These are phyloP conservation scores for Hypericum perforatum DNA, from an alignment of 345 rosid species.

Conservation along the genomic window DNA sequence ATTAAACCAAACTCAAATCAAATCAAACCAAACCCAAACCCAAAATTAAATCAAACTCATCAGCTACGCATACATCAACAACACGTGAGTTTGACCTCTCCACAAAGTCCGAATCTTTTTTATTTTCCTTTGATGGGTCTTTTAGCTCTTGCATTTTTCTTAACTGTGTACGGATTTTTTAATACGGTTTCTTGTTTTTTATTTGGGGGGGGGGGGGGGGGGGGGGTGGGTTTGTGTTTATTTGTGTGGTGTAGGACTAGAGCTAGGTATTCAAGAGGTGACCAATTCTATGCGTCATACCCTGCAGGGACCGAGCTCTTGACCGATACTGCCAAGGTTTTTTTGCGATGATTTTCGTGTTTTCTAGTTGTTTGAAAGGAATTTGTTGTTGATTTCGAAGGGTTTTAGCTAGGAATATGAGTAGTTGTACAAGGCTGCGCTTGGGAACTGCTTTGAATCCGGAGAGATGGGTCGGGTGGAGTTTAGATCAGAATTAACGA, in stretches of 20 bases:
- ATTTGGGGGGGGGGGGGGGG: not conserved
- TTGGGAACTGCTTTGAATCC: slow-evolving; percentile 71
- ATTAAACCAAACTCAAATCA: no score
- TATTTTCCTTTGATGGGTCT: slow-evolving; percentile 4
- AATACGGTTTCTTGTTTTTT: not conserved
- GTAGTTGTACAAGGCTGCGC: slow-evolving; percentile 81
- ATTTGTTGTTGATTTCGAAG: not conserved
- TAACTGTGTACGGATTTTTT: not conserved
- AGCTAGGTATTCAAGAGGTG: slow-evolving; percentile 80
- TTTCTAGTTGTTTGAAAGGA: slow-evolving; percentile 2
- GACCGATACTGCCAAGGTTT: slow-evolving; percentile 66
- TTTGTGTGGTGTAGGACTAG: slow-evolving; percentile 48
- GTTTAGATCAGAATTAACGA: slow-evolving; percentile 8
- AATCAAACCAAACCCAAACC: no score
- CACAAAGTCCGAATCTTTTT: not conserved
- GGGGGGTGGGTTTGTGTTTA: no score
- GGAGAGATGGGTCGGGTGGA: slow-evolving; percentile 90
- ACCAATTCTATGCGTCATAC: slow-evolving; percentile 83
- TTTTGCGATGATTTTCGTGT: not conserved
- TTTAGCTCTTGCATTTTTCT: not conserved
- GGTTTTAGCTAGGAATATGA: slow-evolving; percentile 8
- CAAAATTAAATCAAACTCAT: no score
- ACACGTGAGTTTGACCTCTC: slow-evolving; percentile 50
- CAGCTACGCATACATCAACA: slow-evolving; percentile 61
- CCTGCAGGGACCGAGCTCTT: slow-evolving; percentile 93